A percentile compares a stretch with the other conserved stretches of the same genome.
phyloP scores from a whole-genome alignment of 139 green algal genomes.

The Diplosphaera chodatii region DNA sequence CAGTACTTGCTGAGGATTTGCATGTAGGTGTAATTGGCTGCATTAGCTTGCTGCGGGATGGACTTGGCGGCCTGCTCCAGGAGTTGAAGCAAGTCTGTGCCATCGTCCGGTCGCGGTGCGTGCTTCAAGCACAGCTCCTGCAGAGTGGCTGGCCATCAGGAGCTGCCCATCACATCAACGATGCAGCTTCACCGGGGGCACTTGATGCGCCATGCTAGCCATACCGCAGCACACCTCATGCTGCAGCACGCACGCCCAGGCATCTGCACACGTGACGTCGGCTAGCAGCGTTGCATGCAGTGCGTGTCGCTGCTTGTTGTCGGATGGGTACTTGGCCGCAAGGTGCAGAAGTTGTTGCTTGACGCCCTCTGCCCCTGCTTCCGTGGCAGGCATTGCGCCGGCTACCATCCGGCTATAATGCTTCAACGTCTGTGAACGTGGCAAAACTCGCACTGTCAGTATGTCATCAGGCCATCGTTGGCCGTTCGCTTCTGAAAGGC shows the following conservation, averaged over 20 bases:
- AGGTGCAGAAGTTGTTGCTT: not conserved
- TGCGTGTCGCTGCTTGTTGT: not conserved
- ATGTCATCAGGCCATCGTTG: too few relatives aligned
- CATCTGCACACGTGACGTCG: conserved; percentile 10
- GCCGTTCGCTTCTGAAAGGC: too few relatives aligned
- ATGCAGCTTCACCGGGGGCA: too few relatives aligned
- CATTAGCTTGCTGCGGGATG: conserved; percentile 53
- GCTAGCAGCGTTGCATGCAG: conserved; percentile 34
- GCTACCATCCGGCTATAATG: too few relatives aligned
- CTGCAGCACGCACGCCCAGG: conserved; percentile 7
- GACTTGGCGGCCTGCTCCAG: conserved; percentile 63
- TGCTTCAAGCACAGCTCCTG: not conserved
- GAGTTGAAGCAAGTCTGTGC: conserved; percentile 48
- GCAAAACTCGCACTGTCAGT: too few relatives aligned
- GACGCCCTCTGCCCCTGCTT: not conserved
- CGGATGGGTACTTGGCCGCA: not conserved
- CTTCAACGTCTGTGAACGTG: too few relatives aligned
- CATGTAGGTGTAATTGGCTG: conserved; percentile 53
- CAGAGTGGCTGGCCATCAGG: too few relatives aligned
- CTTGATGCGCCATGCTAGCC: too few relatives aligned
- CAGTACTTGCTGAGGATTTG: conserved; percentile 43
- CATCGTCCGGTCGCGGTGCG: not conserved
- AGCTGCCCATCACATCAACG: too few relatives aligned
- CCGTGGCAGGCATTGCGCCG: too few relatives aligned
- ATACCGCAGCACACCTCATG: not conserved